These are phyloP conservation scores for Ramaria rubella DNA, from an alignment of 768 basidiomycete genomes.

Conservation along the genomic window DNA sequence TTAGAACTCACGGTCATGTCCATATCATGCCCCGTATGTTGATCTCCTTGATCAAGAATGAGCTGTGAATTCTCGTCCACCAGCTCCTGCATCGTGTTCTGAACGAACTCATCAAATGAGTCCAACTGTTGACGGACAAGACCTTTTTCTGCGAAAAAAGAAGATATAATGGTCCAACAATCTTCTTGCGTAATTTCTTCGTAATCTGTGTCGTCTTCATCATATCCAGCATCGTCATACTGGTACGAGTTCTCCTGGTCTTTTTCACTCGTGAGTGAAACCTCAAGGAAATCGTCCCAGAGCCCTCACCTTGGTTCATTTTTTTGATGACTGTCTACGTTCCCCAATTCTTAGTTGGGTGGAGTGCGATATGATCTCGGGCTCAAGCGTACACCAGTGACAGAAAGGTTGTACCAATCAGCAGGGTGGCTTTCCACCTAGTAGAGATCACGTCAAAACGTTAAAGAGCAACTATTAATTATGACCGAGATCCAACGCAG, in stretches of 20 bases:
- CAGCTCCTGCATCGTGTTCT: slow-evolving; percentile 98
- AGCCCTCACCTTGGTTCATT: not conserved
- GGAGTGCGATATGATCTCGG: too few relatives aligned
- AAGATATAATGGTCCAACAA: slow-evolving; percentile 92
- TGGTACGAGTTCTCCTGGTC: not conserved
- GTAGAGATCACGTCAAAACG: too few relatives aligned
- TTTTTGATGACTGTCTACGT: not conserved
- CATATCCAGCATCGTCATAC: slow-evolving; percentile 28
- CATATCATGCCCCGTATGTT: slow-evolving; percentile 84
- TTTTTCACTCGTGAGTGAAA: not conserved
- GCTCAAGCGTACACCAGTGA: too few relatives aligned
- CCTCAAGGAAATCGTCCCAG: not conserved
- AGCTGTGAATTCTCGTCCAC: slow-evolving; percentile 96
- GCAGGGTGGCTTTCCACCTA: too few relatives aligned
- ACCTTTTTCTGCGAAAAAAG: slow-evolving; percentile 96
- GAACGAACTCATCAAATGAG: slow-evolving; percentile 98
- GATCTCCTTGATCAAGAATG: slow-evolving; percentile 92
- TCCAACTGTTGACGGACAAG: slow-evolving; percentile 96
- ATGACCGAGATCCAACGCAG: too few relatives aligned
- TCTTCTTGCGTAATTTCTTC: slow-evolving; percentile 88
- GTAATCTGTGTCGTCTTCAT: slow-evolving; percentile 42
- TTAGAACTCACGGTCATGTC: slow-evolving; percentile 28
- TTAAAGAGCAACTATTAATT: too few relatives aligned
- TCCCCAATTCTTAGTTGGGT: too few relatives aligned
- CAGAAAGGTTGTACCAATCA: too few relatives aligned